phyloP scores from a whole-genome alignment of 148 eudicot genomes.

The Amaranthus hypochondriacus region DNA sequence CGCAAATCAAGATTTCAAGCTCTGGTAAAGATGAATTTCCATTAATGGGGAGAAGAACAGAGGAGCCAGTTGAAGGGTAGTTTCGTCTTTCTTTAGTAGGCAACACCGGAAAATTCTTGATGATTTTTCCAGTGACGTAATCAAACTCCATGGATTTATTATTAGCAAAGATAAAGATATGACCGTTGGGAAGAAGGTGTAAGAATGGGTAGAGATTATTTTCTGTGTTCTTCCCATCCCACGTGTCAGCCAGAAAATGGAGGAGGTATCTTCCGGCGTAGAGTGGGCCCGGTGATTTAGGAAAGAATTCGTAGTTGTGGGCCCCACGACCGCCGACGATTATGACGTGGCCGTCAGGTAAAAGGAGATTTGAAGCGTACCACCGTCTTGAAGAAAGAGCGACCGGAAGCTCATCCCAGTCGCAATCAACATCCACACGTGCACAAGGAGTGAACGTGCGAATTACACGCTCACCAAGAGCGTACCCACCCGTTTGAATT shows the following conservation, averaged over 20 bases:
- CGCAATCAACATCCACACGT: constrained; percentile 22
- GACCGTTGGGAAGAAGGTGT: constrained; percentile 61
- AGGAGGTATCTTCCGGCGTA: constrained; percentile 11
- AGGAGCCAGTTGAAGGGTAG: constrained; percentile 80
- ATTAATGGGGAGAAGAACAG: constrained; percentile 55
- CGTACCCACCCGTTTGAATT: constrained; percentile 79
- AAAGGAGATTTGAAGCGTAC: constrained; percentile 67
- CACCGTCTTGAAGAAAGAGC: constrained; percentile 51
- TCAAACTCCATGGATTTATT: constrained; percentile 51
- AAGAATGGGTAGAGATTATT: constrained; percentile 94
- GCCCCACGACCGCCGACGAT: constrained; percentile 71
- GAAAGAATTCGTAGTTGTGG: constrained; percentile 75
- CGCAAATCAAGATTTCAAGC: constrained; percentile 73
- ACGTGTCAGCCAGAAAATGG: constrained; percentile 46
- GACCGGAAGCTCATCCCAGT: constrained; percentile 53
- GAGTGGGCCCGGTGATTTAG: constrained; percentile 18
- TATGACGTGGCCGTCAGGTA: constrained; percentile 68
- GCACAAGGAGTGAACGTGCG: constrained; percentile 57
- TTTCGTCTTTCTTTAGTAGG: constrained; percentile 52
- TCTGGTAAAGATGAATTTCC: constrained; percentile 13
- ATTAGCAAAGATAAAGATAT: constrained; percentile 72
- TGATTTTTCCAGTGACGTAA: constrained; percentile 29
- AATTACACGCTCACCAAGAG: constrained; percentile 48
- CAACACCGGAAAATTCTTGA: constrained; percentile 51
- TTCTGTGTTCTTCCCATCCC: constrained; percentile 50